Percentiles rank a stretch among this genome's conserved stretches.
phyloP scores from a whole-genome alignment of 208 protist genomes.

The Trichomonas tenax region DNA sequence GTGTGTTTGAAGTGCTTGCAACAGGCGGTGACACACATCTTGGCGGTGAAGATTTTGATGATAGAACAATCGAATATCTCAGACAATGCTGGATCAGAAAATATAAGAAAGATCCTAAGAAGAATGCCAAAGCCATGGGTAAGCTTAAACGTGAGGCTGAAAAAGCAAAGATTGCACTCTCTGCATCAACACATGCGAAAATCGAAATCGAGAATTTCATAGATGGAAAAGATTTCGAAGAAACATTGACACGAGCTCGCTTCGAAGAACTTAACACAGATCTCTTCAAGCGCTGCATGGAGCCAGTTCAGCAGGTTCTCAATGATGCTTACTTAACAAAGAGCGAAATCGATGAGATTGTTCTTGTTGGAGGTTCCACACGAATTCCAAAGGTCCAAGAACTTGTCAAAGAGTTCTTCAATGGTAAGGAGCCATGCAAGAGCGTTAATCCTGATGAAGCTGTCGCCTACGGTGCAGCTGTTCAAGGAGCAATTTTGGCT shows the following conservation, averaged over 20 bases:
- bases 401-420: constrained; percentile 44
- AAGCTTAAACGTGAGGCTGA: constrained; percentile 26
- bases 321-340: constrained; percentile 26
- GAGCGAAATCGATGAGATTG: constrained; percentile 36
- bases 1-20: constrained; percentile 47
- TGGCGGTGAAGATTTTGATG: constrained; percentile 53
- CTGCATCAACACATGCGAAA: constrained; percentile 29
- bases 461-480: constrained; percentile 43
- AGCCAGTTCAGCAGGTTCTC: constrained; percentile 30
- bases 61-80: constrained; percentile 37
- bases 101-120: constrained; percentile 23
- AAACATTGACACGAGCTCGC: constrained; percentile 33
- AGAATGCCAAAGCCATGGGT: not conserved
- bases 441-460: constrained; percentile 46
- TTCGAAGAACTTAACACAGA: constrained; percentile 43
- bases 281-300: constrained; percentile 33
- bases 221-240: constrained; percentile 36
- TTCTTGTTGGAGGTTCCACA: constrained; percentile 45
- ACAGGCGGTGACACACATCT: constrained; percentile 48
- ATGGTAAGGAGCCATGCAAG: constrained; percentile 40
- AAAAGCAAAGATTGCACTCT: constrained; percentile 32
- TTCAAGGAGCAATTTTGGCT: constrained; percentile 34
- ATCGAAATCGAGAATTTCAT: constrained; percentile 37
- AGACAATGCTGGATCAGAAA: constrained; percentile 34
- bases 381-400: constrained; percentile 38